phyloP scores from a whole-genome alignment of 2,329 filamentous ascomycete species.

The Calonectria pseudoturangicola region DNA sequence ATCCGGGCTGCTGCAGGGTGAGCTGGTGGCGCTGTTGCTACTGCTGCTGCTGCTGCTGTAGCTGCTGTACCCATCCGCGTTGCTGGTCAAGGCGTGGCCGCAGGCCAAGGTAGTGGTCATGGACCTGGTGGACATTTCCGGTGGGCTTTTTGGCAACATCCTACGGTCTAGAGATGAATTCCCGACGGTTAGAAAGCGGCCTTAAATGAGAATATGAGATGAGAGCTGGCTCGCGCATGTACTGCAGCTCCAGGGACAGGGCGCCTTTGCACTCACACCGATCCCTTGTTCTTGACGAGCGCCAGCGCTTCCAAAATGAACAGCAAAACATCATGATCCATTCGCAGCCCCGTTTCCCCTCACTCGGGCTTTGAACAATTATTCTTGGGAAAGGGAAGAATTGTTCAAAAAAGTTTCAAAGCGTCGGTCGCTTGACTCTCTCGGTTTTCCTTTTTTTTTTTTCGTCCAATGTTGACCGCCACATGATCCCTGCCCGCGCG shows the following conservation, averaged over 20 bases:
- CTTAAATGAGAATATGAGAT: neutral
- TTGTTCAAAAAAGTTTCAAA: neutral
- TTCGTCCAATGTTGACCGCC: constrained; percentile 27
- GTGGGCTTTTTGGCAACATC: neutral
- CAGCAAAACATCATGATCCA: constrained; percentile 10
- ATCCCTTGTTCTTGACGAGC: constrained; percentile 34
- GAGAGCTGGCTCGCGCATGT: constrained; percentile 1
- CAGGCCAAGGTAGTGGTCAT: constrained; percentile 54
- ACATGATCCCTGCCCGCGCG: constrained; percentile 27
- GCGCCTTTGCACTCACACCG: constrained; percentile 27
- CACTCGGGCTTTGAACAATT: neutral
- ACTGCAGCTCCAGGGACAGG: constrained; percentile 22
- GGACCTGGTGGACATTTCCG: constrained; percentile 51
- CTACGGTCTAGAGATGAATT: neutral
- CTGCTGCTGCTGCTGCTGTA: neutral
- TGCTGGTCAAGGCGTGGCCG: constrained; percentile 50
- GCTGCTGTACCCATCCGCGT: constrained; percentile 30
- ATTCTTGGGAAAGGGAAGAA: neutral
- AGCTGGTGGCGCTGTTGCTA: constrained; percentile 20
- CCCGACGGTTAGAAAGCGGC: neutral
- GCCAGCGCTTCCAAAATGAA: constrained; percentile 31
- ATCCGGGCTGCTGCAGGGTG: constrained; percentile 40
- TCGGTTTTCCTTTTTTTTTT: constrained; percentile 2
- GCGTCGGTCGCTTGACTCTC: neutral
- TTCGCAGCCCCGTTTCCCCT: neutral